A percentile compares a stretch with the other conserved stretches of the same genome.
phyloP scores from a whole-genome alignment of 345 rosid species.

The Salix viminalis region DNA sequence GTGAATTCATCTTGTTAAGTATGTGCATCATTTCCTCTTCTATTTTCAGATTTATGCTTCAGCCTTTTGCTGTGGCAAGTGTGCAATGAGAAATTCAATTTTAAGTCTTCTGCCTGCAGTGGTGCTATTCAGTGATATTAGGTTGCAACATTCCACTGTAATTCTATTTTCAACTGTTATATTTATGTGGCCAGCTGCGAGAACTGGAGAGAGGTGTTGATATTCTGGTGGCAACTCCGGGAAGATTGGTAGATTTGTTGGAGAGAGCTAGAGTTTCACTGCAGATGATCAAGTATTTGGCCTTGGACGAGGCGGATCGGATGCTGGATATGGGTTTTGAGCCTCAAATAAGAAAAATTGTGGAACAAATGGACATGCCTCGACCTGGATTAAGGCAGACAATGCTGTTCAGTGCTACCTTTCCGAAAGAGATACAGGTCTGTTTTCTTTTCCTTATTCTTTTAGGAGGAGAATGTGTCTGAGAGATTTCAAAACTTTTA shows the following conservation, averaged over 20 bases:
- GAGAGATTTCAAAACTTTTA: neutral
- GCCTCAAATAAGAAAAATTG: constrained; percentile 96
- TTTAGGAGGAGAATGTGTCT: neutral
- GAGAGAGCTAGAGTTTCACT: constrained; percentile 96
- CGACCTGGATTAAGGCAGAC: constrained; percentile 82
- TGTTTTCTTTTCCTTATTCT: neutral
- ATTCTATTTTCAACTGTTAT: neutral
- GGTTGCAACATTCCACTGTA: neutral
- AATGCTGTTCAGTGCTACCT: constrained; percentile 94
- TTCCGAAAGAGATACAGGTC: constrained; percentile 97
- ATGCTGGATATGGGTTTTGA: constrained; percentile 99
- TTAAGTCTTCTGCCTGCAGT: neutral
- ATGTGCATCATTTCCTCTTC: neutral
- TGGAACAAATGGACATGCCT: constrained; percentile 97
- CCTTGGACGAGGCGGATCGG: constrained; percentile 97
- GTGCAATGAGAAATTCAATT: neutral
- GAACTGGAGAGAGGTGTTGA: constrained; percentile 96
- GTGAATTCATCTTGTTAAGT: neutral
- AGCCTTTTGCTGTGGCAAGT: neutral
- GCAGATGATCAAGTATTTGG: constrained; percentile 83
- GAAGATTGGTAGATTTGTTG: constrained; percentile 86
- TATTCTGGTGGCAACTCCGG: constrained; percentile 98
- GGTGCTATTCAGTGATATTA: neutral
- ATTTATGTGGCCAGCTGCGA: constrained; percentile 57
- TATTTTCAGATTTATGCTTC: neutral